Conservation (phyloP, 345 rosid genomes). For the Eucalyptus pauciflora region DNA sequence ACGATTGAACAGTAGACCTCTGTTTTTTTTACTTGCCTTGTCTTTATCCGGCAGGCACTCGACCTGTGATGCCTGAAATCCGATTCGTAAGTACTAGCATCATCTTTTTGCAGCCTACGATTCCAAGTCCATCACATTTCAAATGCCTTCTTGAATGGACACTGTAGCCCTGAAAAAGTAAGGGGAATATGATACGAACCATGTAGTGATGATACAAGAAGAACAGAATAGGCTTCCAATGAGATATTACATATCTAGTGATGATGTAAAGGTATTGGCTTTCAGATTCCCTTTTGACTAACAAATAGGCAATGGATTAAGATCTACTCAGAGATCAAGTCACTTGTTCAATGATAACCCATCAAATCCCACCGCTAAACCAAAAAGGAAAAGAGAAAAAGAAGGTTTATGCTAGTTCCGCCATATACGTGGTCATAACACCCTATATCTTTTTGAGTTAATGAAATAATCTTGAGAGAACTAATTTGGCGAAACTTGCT, state of each 20-base stretch:
- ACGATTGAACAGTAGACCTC: neutral
- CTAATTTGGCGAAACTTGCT: neutral
- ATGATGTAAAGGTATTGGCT: neutral
- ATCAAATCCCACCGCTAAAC: neutral
- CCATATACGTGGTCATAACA: rapidly evolving
- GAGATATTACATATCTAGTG: neutral
- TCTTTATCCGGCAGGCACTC: neutral
- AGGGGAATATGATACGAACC: neutral
- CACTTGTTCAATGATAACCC: neutral
- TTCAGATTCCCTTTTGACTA: neutral
- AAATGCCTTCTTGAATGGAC: neutral
- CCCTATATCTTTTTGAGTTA: neutral
- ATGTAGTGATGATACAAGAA: neutral
- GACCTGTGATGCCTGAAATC: neutral
- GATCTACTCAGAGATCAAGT: neutral
- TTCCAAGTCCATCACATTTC: neutral
- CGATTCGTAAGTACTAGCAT: neutral
- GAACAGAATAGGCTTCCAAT: neutral
- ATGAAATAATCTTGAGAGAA: neutral
- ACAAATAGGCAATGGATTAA: neutral
- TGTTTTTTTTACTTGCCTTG: neutral
- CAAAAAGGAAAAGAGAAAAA: neutral
- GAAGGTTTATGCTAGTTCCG: neutral
- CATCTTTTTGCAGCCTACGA: neutral
- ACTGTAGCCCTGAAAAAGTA: neutral